Percentiles rank a stretch among this genome's conserved stretches.
Evolutionary conservation across 192 early-diverging fungal species (phyloP).

Genomic region (Linderina pennispora): DNA sequence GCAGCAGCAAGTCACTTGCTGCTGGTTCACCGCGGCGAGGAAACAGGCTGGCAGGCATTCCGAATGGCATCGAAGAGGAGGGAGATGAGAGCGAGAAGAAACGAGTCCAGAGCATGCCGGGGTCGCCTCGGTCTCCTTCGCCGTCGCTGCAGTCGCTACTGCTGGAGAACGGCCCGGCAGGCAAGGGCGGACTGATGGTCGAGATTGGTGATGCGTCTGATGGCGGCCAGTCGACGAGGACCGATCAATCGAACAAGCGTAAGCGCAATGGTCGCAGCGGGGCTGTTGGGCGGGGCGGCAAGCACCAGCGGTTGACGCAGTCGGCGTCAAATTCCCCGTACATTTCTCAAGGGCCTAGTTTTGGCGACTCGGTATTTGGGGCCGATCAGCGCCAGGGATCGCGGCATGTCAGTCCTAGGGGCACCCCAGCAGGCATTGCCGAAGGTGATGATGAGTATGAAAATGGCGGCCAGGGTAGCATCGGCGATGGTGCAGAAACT

Average conservation of each 20-base stretch:
- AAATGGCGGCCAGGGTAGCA: neutral
- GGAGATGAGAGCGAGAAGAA: slow-evolving; percentile 4
- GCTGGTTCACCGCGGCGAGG: neutral
- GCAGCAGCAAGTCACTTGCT: no score
- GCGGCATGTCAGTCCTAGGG: neutral
- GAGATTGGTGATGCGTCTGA: no score
- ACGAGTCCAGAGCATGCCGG: slow-evolving; percentile 32
- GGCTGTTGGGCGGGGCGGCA: slow-evolving; percentile 1
- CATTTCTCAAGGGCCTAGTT: slow-evolving; percentile 6
- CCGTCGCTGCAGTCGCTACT: slow-evolving; percentile 20
- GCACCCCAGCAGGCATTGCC: neutral
- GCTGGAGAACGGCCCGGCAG: no score
- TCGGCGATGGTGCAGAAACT: neutral
- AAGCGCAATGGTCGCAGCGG: slow-evolving; percentile 16
- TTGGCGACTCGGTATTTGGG: no score
- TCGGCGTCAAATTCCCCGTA: slow-evolving; percentile 36
- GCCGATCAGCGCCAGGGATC: neutral
- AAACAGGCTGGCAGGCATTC: no score
- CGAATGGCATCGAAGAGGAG: neutral
- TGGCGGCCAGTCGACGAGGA: neutral
- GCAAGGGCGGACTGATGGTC: no score
- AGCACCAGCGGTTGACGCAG: slow-evolving; percentile 26
- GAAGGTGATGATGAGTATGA: neutral
- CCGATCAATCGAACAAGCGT: slow-evolving; percentile 8
- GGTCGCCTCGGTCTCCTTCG: slow-evolving; percentile 30